phyloP scores from a whole-genome alignment of 768 basidiomycete genomes.

The Auricularia sp. region DNA sequence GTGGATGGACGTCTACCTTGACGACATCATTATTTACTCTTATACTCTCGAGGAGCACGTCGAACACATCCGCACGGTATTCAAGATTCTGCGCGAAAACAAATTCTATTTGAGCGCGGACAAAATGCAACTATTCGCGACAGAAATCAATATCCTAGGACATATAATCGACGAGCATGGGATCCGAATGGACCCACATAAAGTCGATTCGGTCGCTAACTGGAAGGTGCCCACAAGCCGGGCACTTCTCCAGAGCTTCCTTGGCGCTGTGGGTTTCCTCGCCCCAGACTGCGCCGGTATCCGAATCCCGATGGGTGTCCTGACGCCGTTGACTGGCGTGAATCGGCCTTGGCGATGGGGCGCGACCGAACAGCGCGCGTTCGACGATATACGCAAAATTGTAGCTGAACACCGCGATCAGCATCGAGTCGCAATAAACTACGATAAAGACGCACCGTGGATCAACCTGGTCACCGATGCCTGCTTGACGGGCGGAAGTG shows the following conservation, averaged over 20 bases:
- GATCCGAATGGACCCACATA: constrained; percentile 20
- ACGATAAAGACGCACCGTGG: constrained; percentile 8
- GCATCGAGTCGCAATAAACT: constrained; percentile 8
- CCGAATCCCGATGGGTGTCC: constrained; percentile 28
- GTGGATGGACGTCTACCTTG: constrained; percentile 13
- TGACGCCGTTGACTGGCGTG: constrained; percentile 14
- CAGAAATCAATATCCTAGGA: constrained; percentile 9
- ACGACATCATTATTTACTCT: constrained; percentile 11
- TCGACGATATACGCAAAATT: constrained; percentile 19
- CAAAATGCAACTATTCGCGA: constrained; percentile 6
- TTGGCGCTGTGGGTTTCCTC: constrained; percentile 28
- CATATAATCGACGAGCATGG: constrained; percentile 18
- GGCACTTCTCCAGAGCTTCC: constrained; percentile 24
- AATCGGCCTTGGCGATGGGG: constrained; percentile 16
- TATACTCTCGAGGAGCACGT: constrained; percentile 6
- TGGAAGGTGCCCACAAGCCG: constrained; percentile 20
- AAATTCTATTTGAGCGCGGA: constrained; percentile 2
- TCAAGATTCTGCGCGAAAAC: constrained; percentile 3
- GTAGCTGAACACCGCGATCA: constrained; percentile 15
- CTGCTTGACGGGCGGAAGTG: constrained; percentile 20
- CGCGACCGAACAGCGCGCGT: constrained; percentile 21
- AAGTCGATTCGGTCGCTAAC: constrained; percentile 15
- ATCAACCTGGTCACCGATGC: constrained; percentile 26
- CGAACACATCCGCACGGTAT: constrained; percentile 4
- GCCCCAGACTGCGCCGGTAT: constrained; percentile 24